phyloP scores from a whole-genome alignment of 2,329 filamentous ascomycete species.

The Sclerotinia glacialis region DNA sequence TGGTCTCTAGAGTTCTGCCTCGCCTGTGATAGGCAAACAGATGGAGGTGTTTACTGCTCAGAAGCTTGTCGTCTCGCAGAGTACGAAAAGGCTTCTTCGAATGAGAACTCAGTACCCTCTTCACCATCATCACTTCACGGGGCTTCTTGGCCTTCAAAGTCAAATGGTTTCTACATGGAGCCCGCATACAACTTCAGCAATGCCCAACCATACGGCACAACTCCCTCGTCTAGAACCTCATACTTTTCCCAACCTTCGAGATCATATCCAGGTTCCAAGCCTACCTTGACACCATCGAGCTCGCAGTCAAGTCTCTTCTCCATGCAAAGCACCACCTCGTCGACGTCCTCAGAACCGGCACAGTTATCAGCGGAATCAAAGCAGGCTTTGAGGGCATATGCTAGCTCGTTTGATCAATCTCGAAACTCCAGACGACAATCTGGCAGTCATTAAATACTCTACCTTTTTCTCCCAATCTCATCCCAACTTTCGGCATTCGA shows the following conservation, averaged over 20 bases:
- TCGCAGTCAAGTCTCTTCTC: conserved; percentile 84
- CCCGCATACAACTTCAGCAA: conserved; percentile 74
- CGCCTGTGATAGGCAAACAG: conserved; percentile 85
- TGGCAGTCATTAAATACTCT: conserved; percentile 30
- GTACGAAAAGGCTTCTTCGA: conserved; percentile 66
- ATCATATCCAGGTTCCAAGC: conserved; percentile 42
- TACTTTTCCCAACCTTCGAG: conserved; percentile 49
- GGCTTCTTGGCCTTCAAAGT: conserved; percentile 51
- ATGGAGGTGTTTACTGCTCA: conserved; percentile 82
- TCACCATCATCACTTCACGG: conserved; percentile 50
- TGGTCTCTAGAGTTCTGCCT: conserved; percentile 95
- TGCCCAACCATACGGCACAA: conserved; percentile 55
- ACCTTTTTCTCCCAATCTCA: conserved; percentile 22
- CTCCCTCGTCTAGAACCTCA: conserved; percentile 42
- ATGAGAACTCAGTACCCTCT: conserved; percentile 56
- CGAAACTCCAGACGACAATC: conserved; percentile 39
- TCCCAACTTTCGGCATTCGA: conserved; percentile 28
- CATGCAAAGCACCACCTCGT: conserved; percentile 61
- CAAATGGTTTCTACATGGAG: conserved; percentile 62
- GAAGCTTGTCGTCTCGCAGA: conserved; percentile 87
- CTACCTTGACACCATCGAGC: conserved; percentile 65
- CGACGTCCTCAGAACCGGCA: conserved; percentile 50
- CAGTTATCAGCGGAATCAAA: conserved; percentile 73
- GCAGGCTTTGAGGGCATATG: conserved; percentile 80
- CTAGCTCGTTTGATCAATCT: conserved; percentile 78